These are phyloP conservation scores for Fusarium caatingaense DNA, from an alignment of 2,329 filamentous ascomycete genomes.

Conservation along the genomic window DNA sequence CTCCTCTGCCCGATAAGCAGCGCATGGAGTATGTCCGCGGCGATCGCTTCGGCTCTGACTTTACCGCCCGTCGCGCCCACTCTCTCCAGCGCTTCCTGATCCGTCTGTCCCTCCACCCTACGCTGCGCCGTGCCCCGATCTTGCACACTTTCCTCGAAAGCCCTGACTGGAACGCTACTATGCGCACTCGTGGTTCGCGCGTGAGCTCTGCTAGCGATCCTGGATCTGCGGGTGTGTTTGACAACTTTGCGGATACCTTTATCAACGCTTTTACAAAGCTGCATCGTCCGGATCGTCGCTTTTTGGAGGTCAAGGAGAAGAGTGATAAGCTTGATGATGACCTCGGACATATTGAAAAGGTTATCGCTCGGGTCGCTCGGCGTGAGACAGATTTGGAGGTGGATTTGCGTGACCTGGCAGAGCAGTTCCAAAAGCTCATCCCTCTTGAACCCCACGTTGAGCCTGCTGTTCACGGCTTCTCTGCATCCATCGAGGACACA, in stretches of 20 bases:
- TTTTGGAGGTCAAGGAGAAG: slow-evolving; percentile 92
- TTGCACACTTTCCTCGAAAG: slow-evolving; percentile 93
- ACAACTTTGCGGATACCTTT: slow-evolving; percentile 94
- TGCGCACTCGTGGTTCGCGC: slow-evolving; percentile 80
- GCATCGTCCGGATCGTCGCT: slow-evolving; percentile 93
- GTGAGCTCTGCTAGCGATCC: slow-evolving; percentile 64
- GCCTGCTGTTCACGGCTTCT: slow-evolving; percentile 84
- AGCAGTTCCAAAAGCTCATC: slow-evolving; percentile 94
- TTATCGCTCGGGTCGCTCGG: slow-evolving; percentile 89
- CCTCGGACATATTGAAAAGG: slow-evolving; percentile 91
- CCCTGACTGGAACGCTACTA: slow-evolving; percentile 95
- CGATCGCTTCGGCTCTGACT: slow-evolving; percentile 93
- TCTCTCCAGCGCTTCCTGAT: slow-evolving; percentile 92
- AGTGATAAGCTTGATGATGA: slow-evolving; percentile 96
- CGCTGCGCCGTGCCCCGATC: slow-evolving; percentile 83
- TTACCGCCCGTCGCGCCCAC: slow-evolving; percentile 87
- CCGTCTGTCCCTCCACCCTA: slow-evolving; percentile 87
- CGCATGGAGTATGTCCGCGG: slow-evolving; percentile 99
- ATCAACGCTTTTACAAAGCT: slow-evolving; percentile 98
- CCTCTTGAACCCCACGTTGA: slow-evolving; percentile 89
- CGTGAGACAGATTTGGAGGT: slow-evolving; percentile 87
- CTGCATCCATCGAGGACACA: slow-evolving; percentile 85
- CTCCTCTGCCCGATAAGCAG: slow-evolving; percentile 96
- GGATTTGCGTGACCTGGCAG: slow-evolving; percentile 89
- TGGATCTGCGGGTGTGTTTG: slow-evolving; percentile 79